These are phyloP conservation scores for Penicillium herquei DNA, from an alignment of 495 filamentous ascomycete genomes.

Conservation along the genomic window DNA sequence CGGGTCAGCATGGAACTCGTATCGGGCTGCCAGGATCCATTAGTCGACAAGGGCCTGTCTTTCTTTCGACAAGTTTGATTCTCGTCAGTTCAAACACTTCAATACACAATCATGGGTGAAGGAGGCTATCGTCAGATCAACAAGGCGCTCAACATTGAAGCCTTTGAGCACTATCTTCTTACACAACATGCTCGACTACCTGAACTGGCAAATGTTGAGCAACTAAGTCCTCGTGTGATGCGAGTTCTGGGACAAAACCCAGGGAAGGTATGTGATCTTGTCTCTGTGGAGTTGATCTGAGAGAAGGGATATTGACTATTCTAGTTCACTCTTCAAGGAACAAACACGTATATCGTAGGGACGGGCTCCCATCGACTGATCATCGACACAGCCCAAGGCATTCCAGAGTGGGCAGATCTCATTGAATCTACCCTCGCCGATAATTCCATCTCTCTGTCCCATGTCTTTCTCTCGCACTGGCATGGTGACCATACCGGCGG, in stretches of 20 bases:
- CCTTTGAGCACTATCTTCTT: constrained; percentile 44
- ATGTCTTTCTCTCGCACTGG: constrained; percentile 75
- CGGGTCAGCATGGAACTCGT: too few species aligned
- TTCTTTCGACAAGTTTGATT: too few species aligned
- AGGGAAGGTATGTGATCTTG: constrained; percentile 48
- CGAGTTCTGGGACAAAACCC: constrained; percentile 65
- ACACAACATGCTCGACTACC: constrained; percentile 32
- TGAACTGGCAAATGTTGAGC: constrained; percentile 36
- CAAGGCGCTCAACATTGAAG: constrained; percentile 42
- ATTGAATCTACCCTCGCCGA: constrained; percentile 21
- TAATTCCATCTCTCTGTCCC: constrained; percentile 47
- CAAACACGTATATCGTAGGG: constrained; percentile 78
- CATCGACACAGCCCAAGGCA: constrained; percentile 62
- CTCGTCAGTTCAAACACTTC: too few species aligned
- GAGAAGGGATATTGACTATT: background rate
- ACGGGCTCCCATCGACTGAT: constrained; percentile 60
- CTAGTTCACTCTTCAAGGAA: constrained; percentile 46
- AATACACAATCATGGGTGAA: too few species aligned
- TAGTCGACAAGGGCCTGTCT: too few species aligned
- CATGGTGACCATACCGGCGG: constrained; percentile 78
- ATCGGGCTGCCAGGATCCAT: too few species aligned
- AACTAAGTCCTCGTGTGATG: constrained; percentile 39
- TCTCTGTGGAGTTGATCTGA: background rate
- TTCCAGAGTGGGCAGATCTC: constrained; percentile 30
- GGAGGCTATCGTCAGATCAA: constrained; percentile 48